Percentiles rank a stretch among this genome's conserved stretches.
phyloP scores from a whole-genome alignment of 139 green algal species.

The Micromonas commoda region DNA sequence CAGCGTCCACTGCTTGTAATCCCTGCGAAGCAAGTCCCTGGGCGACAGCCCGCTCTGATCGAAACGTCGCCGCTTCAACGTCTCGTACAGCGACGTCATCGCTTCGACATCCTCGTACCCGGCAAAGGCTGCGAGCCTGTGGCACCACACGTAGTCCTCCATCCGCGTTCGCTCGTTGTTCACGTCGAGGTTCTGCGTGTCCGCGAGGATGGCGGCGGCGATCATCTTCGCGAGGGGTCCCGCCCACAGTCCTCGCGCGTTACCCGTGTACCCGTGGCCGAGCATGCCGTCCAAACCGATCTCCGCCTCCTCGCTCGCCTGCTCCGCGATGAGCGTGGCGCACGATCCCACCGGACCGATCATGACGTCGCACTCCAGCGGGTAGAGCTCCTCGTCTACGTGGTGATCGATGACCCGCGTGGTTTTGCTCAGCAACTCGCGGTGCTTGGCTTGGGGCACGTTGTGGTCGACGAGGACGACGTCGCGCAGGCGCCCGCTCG shows the following conservation, averaged over 20 bases:
- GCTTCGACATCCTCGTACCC: too few relatives aligned
- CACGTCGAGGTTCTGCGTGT: neutral
- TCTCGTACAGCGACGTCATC: neutral
- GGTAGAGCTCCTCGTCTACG: neutral
- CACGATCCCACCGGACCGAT: neutral
- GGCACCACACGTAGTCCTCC: neutral
- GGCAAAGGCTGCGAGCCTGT: neutral
- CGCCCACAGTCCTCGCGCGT: neutral
- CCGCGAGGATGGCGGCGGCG: neutral
- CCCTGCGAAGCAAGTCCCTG: neutral
- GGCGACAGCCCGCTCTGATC: neutral
- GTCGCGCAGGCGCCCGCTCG: neutral
- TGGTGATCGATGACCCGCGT: conserved; percentile 1
- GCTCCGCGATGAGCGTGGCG: conserved; percentile 1
- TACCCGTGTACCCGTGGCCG: neutral
- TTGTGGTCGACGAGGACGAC: conserved; percentile 10
- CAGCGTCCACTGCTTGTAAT: conserved; percentile 18
- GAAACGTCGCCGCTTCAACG: neutral
- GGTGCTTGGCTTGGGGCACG: neutral
- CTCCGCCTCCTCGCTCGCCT: too few relatives aligned
- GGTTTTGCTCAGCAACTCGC: neutral
- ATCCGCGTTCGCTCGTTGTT: neutral
- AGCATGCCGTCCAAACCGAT: too few relatives aligned
- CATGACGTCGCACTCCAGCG: neutral
- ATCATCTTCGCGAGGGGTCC: neutral